A percentile compares a stretch with the other conserved stretches of the same genome.
phyloP scores from a whole-genome alignment of 768 basidiomycete genomes.

The Albatrellus ellisii region DNA sequence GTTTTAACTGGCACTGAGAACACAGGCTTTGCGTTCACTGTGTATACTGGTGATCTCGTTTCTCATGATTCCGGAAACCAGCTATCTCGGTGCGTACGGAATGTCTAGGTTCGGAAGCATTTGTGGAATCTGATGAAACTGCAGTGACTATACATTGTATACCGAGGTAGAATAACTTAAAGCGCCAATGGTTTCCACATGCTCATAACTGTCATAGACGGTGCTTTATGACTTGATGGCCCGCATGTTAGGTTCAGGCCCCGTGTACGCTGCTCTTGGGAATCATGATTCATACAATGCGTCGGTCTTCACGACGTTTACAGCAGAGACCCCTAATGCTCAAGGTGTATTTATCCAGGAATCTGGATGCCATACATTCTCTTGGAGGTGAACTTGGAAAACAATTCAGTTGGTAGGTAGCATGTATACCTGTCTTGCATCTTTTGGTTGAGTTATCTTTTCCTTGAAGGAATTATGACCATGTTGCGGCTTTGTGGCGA shows the following conservation, averaged over 20 bases:
- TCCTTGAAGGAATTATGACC: constrained; percentile 56
- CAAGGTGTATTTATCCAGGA: too few species aligned
- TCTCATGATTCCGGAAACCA: constrained; percentile 60
- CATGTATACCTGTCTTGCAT: background rate
- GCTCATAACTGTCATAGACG: constrained; percentile 25
- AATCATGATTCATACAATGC: constrained; percentile 69
- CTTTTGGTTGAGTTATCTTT: background rate
- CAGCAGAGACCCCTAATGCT: background rate
- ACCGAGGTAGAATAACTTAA: constrained; percentile 34
- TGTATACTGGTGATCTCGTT: constrained; percentile 67
- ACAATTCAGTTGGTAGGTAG: constrained; percentile 51
- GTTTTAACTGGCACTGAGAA: constrained; percentile 44
- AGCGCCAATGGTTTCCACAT: background rate
- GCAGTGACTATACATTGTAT: constrained; percentile 46
- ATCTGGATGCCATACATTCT: constrained; percentile 47
- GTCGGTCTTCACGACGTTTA: constrained; percentile 21
- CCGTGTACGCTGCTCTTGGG: constrained; percentile 64
- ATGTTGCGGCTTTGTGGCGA: constrained; percentile 57
- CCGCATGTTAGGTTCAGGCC: constrained; percentile 44
- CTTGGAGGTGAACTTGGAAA: constrained; percentile 38
- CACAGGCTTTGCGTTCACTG: constrained; percentile 47
- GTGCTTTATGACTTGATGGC: constrained; percentile 57
- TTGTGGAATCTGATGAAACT: too few species aligned
- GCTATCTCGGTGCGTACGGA: constrained; percentile 34
- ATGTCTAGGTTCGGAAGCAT: background rate